Evolutionary conservation across 106 monocot genomes (phyloP).

Genomic region (Apostasia shenzhenica): DNA sequence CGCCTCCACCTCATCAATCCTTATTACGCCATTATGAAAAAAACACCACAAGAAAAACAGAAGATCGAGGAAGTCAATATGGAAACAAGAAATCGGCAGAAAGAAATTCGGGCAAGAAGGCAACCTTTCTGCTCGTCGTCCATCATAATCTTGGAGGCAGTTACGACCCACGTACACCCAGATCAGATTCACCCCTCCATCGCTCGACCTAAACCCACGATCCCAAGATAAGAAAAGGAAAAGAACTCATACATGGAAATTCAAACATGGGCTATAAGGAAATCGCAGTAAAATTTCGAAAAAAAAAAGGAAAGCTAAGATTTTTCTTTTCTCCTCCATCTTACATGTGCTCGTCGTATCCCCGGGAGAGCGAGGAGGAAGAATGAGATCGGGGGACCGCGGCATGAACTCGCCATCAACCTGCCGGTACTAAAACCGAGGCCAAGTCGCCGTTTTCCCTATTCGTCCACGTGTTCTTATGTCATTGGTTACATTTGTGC

Average conservation of each 20-base stretch:
- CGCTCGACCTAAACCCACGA: conserved; percentile 1
- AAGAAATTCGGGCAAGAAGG: neutral
- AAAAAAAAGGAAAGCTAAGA: neutral
- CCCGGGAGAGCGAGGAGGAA: neutral
- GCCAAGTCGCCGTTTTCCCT: no score
- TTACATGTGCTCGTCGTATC: neutral
- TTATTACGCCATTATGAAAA: no score
- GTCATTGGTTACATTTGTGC: no score
- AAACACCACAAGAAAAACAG: no score
- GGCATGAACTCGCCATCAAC: neutral
- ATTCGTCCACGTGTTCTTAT: no score
- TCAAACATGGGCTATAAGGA: neutral
- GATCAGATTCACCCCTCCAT: neutral
- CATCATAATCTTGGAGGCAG: neutral
- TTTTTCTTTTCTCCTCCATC: neutral
- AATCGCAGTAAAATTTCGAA: neutral
- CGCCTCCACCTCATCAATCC: no score
- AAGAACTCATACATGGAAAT: neutral
- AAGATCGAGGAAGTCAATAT: no score
- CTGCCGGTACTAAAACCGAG: no score
- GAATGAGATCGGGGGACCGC: neutral
- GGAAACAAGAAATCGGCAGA: neutral
- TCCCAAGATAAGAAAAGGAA: neutral
- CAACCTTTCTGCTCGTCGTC: neutral
- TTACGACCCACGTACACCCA: neutral